phyloP scores from a whole-genome alignment of 148 eudicot species.

The Fallopia convolvulus region DNA sequence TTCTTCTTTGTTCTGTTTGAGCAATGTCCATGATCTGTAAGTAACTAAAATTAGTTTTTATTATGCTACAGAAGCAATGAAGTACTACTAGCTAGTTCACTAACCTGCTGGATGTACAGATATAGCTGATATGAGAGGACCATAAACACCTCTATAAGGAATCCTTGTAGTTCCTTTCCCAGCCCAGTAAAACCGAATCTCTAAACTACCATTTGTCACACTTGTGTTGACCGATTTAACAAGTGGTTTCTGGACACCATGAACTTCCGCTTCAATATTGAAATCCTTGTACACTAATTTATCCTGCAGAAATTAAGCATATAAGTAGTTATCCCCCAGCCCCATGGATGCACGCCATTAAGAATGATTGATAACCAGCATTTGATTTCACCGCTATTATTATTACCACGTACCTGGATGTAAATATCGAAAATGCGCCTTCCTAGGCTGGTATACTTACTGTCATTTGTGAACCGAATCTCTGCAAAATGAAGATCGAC shows the following conservation, averaged over 20 bases:
- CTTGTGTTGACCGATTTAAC: conserved; percentile 32
- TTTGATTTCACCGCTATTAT: background rate
- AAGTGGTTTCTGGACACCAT: conserved; percentile 39
- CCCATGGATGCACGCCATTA: background rate
- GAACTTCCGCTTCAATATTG: conserved; percentile 55
- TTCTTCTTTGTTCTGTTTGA: background rate
- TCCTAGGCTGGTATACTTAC: conserved; percentile 53
- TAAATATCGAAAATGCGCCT: conserved; percentile 65
- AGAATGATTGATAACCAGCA: background rate
- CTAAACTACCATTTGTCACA: conserved; percentile 42
- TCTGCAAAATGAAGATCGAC: conserved; percentile 72
- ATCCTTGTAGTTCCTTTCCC: conserved; percentile 73
- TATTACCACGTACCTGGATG: conserved; percentile 50
- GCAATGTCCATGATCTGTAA: conserved; percentile 1
- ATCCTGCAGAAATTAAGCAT: conserved; percentile 30
- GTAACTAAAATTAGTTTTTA: background rate
- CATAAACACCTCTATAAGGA: conserved; percentile 66
- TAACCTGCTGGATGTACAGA: conserved; percentile 52
- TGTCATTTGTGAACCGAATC: conserved; percentile 44
- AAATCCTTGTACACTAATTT: conserved; percentile 47
- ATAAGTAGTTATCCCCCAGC: background rate
- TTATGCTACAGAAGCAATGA: background rate
- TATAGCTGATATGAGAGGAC: conserved; percentile 73
- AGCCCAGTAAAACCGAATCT: conserved; percentile 62
- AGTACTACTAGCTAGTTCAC: background rate